Conservation (phyloP, 2,329 filamentous ascomycete genomes). For the Fusarium sulawesiense region DNA sequence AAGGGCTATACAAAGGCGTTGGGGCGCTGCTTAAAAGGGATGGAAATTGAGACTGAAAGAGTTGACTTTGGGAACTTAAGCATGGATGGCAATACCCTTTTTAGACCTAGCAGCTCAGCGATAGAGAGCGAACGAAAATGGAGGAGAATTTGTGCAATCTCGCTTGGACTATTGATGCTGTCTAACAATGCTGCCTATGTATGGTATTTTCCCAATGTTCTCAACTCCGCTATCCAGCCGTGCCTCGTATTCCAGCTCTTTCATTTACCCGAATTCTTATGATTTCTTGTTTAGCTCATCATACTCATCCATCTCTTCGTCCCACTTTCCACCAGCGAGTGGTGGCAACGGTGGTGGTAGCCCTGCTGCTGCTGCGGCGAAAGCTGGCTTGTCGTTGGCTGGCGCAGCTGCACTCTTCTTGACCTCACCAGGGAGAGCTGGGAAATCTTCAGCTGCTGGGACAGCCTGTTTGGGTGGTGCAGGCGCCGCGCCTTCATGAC, state of each 20-base stretch:
- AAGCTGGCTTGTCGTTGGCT: constrained; percentile 42
- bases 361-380: constrained; percentile 46
- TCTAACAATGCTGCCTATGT: constrained; percentile 42
- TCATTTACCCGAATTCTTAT: background rate
- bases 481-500: constrained; percentile 38
- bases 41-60: constrained; percentile 20
- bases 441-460: constrained; percentile 52
- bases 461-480: constrained; percentile 40
- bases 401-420: constrained; percentile 39
- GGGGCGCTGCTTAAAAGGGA: constrained; percentile 37
- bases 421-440: constrained; percentile 49
- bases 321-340: constrained; percentile 61
- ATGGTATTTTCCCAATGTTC: constrained; percentile 37
- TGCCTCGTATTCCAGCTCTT: constrained; percentile 7
- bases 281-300: constrained; percentile 53
- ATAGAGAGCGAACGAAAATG: constrained; percentile 7
- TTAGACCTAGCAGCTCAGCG: constrained; percentile 25
- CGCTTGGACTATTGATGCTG: constrained; percentile 35
- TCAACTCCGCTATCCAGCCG: constrained; percentile 7
- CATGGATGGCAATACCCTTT: constrained; percentile 44
- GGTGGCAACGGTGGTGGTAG: constrained; percentile 45
- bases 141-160: constrained; percentile 34
- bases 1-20: constrained; percentile 35
- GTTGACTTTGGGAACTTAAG: constrained; percentile 10
- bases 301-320: constrained; percentile 67